phyloP scores from a whole-genome alignment of 192 early-diverging fungal species.

The Hyaloraphidium curvatum region DNA sequence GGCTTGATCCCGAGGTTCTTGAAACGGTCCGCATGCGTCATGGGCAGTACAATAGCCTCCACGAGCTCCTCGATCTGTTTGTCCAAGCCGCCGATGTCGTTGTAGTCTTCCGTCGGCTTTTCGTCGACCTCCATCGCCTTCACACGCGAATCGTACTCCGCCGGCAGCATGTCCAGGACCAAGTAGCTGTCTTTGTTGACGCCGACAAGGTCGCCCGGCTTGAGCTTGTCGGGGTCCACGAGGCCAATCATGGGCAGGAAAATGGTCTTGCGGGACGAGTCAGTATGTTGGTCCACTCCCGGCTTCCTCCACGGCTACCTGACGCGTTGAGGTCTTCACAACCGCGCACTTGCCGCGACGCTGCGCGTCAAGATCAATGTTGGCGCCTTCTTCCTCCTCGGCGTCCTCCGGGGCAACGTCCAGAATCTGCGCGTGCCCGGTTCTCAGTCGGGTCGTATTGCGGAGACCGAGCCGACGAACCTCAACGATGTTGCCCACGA shows the following conservation, averaged over 20 bases:
- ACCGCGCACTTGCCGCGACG: conserved; percentile 94
- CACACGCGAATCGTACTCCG: conserved; percentile 95
- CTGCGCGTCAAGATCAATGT: conserved; percentile 79
- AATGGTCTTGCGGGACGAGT: conserved; percentile 41
- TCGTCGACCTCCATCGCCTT: conserved; percentile 99
- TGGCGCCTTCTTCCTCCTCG: conserved; percentile 85
- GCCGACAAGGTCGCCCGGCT: conserved; percentile 92
- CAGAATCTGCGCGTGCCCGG: conserved; percentile 26
- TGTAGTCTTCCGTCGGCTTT: conserved; percentile 95
- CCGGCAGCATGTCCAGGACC: conserved; percentile 85
- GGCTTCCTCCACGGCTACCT: conserved; percentile 27
- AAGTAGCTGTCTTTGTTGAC: conserved; percentile 97
- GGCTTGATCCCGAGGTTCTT: conserved; percentile 74
- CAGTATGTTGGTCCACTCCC: neutral
- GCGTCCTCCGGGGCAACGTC: conserved; percentile 79
- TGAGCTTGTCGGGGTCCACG: conserved; percentile 70
- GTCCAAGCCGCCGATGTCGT: conserved; percentile 78
- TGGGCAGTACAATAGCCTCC: conserved; percentile 69
- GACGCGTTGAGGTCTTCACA: conserved; percentile 83
- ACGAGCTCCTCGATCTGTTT: conserved; percentile 78
- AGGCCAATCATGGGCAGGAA: conserved; percentile 95
- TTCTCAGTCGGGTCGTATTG: neutral
- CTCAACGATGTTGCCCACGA: conserved; percentile 93
- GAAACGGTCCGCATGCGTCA: conserved; percentile 69
- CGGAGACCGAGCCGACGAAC: conserved; percentile 22